phyloP scores from a whole-genome alignment of 345 rosid genomes.

The Litchi chinensis region DNA sequence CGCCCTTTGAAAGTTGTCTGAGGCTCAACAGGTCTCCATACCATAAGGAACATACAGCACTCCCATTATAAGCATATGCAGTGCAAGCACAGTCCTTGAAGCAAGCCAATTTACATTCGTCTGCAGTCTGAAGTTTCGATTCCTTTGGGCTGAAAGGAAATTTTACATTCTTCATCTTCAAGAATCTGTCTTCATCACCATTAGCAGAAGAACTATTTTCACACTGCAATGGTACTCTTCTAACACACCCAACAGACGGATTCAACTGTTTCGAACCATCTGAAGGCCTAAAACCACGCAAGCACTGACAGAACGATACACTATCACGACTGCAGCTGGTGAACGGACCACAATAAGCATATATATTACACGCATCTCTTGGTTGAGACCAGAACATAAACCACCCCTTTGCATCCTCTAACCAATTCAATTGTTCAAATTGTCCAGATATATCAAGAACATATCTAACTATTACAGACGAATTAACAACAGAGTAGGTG shows the following conservation, averaged over 20 bases:
- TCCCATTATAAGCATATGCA: conserved; percentile 23
- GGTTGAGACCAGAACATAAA: conserved; percentile 6
- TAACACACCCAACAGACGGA: conserved; percentile 36
- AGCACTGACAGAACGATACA: conserved; percentile 28
- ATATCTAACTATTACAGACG: not conserved
- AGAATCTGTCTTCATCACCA: conserved; percentile 27
- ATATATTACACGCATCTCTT: not conserved
- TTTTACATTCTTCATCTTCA: conserved; percentile 25
- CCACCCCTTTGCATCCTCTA: not conserved
- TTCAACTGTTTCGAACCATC: conserved; percentile 27
- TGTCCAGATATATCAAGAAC: not conserved
- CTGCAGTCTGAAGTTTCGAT: not conserved
- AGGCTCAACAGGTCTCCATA: not conserved
- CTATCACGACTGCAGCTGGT: conserved; percentile 1
- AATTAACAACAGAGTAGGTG: not conserved
- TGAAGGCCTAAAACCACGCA: conserved; percentile 39
- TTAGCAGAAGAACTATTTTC: not conserved
- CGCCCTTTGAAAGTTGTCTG: not conserved
- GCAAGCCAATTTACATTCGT: conserved; percentile 17
- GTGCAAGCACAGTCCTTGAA: conserved; percentile 19
- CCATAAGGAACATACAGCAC: conserved; percentile 17
- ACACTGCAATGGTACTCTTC: conserved; percentile 34
- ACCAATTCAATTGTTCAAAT: not conserved
- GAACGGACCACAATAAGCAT: not conserved
- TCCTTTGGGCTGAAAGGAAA: conserved; percentile 23